Conservation (phyloP, 805 yeast species). For the Phaffomyces opuntiae region DNA sequence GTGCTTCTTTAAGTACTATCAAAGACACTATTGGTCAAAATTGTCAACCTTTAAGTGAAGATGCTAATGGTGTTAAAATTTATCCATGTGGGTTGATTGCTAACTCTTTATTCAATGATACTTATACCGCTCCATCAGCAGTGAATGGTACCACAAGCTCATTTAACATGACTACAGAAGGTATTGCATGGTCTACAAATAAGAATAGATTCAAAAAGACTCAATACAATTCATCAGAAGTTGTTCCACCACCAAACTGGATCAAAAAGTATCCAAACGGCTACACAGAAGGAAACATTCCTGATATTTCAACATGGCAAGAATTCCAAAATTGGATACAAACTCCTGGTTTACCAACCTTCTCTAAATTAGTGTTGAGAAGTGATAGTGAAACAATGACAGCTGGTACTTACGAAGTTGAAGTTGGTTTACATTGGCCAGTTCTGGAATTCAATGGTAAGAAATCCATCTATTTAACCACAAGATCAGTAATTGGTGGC, state of each 20-base stretch:
- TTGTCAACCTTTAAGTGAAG: constrained; percentile 61
- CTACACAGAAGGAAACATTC: constrained; percentile 60
- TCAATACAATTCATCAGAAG: constrained; percentile 46
- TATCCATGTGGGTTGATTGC: constrained; percentile 87
- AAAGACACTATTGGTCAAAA: constrained; percentile 41
- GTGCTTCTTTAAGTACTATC: constrained; percentile 48
- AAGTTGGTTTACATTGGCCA: constrained; percentile 74
- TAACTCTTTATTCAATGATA: constrained; percentile 72
- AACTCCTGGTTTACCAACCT: constrained; percentile 65
- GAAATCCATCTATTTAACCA: constrained; percentile 60
- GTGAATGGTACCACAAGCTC: constrained; percentile 27
- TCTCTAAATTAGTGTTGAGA: constrained; percentile 58
- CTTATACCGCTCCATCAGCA: constrained; percentile 42
- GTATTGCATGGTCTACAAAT: constrained; percentile 70
- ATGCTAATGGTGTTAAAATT: constrained; percentile 45
- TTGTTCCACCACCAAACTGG: constrained; percentile 87
- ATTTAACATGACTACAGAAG: constrained; percentile 39
- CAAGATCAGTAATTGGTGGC: constrained; percentile 71
- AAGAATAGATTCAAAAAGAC: constrained; percentile 59
- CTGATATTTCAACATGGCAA: constrained; percentile 60
- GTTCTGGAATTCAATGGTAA: constrained; percentile 61
- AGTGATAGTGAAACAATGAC: constrained; percentile 49
- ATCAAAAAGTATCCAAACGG: constrained; percentile 62
- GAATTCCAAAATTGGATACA: constrained; percentile 85
- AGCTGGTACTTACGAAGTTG: constrained; percentile 56